Base-by-base conservation (phyloP, 1,284 basidiomycete species). In the Austroboletus rostrupii region DNA sequence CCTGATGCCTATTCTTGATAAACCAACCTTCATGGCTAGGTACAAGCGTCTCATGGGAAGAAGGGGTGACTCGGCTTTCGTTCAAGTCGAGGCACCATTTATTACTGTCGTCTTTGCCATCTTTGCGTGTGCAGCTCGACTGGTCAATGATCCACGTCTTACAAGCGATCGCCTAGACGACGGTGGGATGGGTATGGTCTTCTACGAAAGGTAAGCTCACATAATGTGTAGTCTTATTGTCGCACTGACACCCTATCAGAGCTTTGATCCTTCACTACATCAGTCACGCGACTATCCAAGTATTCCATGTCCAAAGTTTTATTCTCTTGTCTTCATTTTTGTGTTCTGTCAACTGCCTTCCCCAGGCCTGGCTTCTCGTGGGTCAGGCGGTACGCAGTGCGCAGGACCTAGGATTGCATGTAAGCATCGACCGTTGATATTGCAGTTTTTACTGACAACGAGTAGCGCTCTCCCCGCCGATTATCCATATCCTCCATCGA, bases 261-360 rank as follows among this genome's bases (percentile, higher is more conserved):
- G 87, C 92, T 31, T 79, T 94, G 66, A 84, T 94, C 51, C 72
- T 94, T 36, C 89, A 92, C 64, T 92, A 92, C 66, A 92, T 92
- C 70, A 91, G 87, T 57, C 87, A 84, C 65, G 82, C 83, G 51
- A 86, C 80, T 57, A 91, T 80, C 51, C 89, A 90, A 71, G 75
- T 88, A 42, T 78, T 83, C 42, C 92, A 94, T 68, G 91, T 94
- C 32, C 91, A 94, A 71, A 89, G 87, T 68, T 85, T 92, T 65
- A 80, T 91, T 54, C 76, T 94, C 48, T 80, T 93, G 74, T 86
- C 92, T 33, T 90, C 90, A 1, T 94, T 92, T 73, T 74, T 94
- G 53, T 92, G 90, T 61, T 89, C 89, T 47, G 80, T 94, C 58
- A 94, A 94, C 64, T 92, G 90, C 61, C 79, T 94, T 53, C 92